phyloP scores from a whole-genome alignment of 1,284 basidiomycete genomes.

The Ceratobasidium sp. region DNA sequence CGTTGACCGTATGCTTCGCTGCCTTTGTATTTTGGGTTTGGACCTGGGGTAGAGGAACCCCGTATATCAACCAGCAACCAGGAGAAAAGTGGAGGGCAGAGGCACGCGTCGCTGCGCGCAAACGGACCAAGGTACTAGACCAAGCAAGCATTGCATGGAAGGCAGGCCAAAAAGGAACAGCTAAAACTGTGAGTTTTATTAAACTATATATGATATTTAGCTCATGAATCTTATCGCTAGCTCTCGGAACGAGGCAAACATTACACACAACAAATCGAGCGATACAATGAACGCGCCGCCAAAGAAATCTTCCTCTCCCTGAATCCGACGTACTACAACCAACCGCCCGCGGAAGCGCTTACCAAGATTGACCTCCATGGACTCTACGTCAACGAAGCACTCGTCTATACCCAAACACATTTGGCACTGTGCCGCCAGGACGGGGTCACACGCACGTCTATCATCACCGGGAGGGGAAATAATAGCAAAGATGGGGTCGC shows the following conservation, averaged over 20 bases:
- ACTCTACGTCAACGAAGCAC: conserved; percentile 34
- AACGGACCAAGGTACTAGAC: conserved; percentile 23
- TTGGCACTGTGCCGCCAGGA: conserved; percentile 19
- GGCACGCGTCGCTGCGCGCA: conserved; percentile 12
- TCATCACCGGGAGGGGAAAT: conserved; percentile 28
- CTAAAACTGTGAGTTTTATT: conserved; percentile 19
- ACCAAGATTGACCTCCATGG: conserved; percentile 21
- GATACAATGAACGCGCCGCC: conserved; percentile 31
- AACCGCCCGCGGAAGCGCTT: background rate
- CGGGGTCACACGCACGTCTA: conserved; percentile 11
- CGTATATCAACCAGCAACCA: conserved; percentile 30
- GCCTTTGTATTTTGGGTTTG: conserved; percentile 33
- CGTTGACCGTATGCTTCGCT: background rate
- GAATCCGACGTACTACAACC: conserved; percentile 15
- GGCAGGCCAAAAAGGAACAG: conserved; percentile 21
- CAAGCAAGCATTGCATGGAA: conserved; percentile 26
- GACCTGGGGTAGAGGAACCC: conserved; percentile 25
- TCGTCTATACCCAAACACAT: conserved; percentile 22
- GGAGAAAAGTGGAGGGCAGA: conserved; percentile 24
- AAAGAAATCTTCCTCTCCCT: conserved; percentile 28
- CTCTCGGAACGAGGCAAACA: conserved; percentile 34
- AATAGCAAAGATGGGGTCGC: conserved; percentile 32
- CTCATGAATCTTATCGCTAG: background rate
- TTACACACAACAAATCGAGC: conserved; percentile 17
- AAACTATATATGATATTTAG: background rate